Conservation (phyloP, 2,329 filamentous ascomycete species). For the Botrytis fragariae region DNA sequence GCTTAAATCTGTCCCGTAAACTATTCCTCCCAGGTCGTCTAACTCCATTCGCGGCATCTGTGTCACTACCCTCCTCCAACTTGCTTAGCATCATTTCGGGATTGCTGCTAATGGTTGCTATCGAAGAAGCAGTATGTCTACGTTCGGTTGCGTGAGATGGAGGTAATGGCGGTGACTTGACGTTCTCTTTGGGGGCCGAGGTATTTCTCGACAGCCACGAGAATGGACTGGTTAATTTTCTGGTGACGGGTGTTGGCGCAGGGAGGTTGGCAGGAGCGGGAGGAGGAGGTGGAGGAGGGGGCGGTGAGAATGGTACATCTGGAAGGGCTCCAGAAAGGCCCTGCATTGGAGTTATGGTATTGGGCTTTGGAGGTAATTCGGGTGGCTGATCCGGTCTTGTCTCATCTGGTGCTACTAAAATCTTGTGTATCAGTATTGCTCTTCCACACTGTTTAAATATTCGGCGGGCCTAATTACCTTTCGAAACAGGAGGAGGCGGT, state of each 20-base stretch:
- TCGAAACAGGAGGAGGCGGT: slow-evolving; percentile 20
- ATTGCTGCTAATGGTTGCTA: slow-evolving; percentile 76
- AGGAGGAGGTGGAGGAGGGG: slow-evolving; percentile 41
- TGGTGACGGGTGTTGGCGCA: slow-evolving; percentile 39
- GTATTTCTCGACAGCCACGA: slow-evolving; percentile 75
- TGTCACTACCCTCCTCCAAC: slow-evolving; percentile 75
- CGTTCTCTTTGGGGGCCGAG: slow-evolving; percentile 52
- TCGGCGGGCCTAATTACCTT: slow-evolving; percentile 5
- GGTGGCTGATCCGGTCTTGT: slow-evolving; percentile 35
- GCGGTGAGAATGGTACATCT: slow-evolving; percentile 68
- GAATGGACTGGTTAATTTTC: slow-evolving; percentile 86
- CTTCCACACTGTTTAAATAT: background rate
- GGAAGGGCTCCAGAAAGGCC: slow-evolving; percentile 72
- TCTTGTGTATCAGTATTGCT: slow-evolving; percentile 11
- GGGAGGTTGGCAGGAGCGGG: slow-evolving; percentile 25
- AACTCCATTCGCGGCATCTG: slow-evolving; percentile 48
- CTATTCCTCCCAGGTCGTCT: slow-evolving; percentile 57
- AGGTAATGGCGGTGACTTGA: slow-evolving; percentile 52
- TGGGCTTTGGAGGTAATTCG: slow-evolving; percentile 31
- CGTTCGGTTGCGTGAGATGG: slow-evolving; percentile 44
- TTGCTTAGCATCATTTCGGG: slow-evolving; percentile 75
- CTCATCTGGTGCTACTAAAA: slow-evolving; percentile 27
- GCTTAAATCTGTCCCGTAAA: slow-evolving; percentile 75
- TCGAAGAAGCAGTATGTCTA: slow-evolving; percentile 76
- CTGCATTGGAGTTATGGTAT: slow-evolving; percentile 50